phyloP scores from a whole-genome alignment of 331 rosid genomes.

The Spiraea crenata region DNA sequence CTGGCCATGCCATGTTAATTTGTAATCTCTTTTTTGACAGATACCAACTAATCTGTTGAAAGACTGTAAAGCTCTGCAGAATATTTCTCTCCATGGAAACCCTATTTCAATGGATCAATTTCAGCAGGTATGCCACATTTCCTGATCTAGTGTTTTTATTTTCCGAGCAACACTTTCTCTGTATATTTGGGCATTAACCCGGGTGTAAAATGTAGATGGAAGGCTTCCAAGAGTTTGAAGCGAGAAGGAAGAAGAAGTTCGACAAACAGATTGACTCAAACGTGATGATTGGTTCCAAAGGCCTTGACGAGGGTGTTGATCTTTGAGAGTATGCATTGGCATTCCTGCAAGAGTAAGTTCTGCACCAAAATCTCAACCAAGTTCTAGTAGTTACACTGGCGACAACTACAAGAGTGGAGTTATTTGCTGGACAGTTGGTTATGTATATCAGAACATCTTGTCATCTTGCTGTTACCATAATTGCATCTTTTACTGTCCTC shows the following conservation, averaged over 20 bases:
- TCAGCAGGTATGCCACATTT: slow-evolving; percentile 63
- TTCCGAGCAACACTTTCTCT: slow-evolving; percentile 12
- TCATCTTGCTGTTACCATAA: too few relatives aligned
- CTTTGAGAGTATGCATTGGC: slow-evolving; percentile 34
- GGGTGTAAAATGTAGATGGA: slow-evolving; percentile 52
- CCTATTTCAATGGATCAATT: slow-evolving; percentile 95
- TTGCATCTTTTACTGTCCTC: too few relatives aligned
- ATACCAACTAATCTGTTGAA: slow-evolving; percentile 72
- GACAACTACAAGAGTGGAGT: background rate
- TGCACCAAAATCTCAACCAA: background rate
- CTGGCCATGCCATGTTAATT: slow-evolving; percentile 15
- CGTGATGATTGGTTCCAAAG: slow-evolving; percentile 91
- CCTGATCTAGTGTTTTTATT: background rate
- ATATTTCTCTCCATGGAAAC: slow-evolving; percentile 82
- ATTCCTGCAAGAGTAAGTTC: slow-evolving; percentile 5
- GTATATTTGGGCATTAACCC: slow-evolving; percentile 21
- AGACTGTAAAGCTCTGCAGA: slow-evolving; percentile 91
- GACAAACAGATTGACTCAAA: slow-evolving; percentile 96
- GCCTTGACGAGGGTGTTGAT: slow-evolving; percentile 95
- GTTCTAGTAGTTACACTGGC: background rate
- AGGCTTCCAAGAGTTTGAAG: slow-evolving; percentile 95
- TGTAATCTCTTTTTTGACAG: slow-evolving; percentile 38
- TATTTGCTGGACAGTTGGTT: background rate
- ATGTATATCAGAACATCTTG: background rate
- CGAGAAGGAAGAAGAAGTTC: slow-evolving; percentile 84